These are phyloP conservation scores for Ascochyta koolunga DNA, from an alignment of 2,329 filamentous ascomycete genomes.

Conservation along the genomic window DNA sequence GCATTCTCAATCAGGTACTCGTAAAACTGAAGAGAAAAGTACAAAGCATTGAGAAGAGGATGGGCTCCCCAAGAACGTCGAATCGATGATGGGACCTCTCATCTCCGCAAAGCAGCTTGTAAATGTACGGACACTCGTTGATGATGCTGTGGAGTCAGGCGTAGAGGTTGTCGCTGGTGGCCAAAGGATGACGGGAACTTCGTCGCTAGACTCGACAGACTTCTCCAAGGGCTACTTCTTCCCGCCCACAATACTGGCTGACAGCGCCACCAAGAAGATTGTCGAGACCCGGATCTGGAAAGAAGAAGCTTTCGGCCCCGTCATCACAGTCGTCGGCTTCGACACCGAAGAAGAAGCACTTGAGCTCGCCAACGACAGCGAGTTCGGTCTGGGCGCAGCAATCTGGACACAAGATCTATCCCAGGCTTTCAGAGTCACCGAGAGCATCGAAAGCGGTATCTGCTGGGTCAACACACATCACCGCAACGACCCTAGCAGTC, in stretches of 20 bases:
- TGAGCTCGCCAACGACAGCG: constrained; percentile 55
- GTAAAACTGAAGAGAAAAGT: constrained; percentile 50
- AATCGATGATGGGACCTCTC: constrained; percentile 68
- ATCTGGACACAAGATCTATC: constrained; percentile 59
- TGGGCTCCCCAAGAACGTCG: constrained; percentile 64
- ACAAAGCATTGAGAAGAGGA: constrained; percentile 59
- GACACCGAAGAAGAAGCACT: constrained; percentile 56
- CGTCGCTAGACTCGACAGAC: constrained; percentile 58
- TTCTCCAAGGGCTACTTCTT: constrained; percentile 60
- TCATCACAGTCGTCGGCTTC: constrained; percentile 57
- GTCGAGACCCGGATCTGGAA: constrained; percentile 47
- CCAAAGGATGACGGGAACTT: constrained; percentile 55
- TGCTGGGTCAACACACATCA: constrained; percentile 64
- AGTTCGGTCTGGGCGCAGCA: constrained; percentile 58
- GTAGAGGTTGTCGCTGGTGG: constrained; percentile 57
- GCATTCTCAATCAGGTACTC: constrained; percentile 50
- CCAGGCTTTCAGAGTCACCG: constrained; percentile 56
- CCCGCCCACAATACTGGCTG: constrained; percentile 52
- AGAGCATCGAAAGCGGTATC: constrained; percentile 57
- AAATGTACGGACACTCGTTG: constrained; percentile 47
- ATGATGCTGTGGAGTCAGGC: constrained; percentile 45
- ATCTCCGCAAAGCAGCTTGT: constrained; percentile 60
- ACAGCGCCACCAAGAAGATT: constrained; percentile 38
- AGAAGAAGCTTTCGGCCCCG: constrained; percentile 60
- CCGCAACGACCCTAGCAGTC: constrained; percentile 73